Base-by-base conservation (phyloP, 1,284 basidiomycete genomes). In the Austroboletus rostrupii region DNA sequence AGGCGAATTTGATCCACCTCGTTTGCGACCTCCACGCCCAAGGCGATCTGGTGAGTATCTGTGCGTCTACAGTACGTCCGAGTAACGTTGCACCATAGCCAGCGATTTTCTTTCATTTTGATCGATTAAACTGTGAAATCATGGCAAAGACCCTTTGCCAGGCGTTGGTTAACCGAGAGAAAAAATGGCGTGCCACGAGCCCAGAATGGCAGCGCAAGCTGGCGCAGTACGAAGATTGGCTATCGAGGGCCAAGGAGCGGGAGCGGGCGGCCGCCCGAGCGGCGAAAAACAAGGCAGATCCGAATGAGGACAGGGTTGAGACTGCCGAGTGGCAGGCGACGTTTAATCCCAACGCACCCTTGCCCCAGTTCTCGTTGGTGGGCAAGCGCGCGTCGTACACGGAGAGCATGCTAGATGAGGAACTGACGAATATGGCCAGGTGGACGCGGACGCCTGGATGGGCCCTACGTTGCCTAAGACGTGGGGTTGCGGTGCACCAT, bases 401-500 rank as follows among this genome's bases (percentile, higher is more conserved):
- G 0, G 72, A 68, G 49, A 59, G 64, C 17, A 77, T 80, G 21
- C 65, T 85, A 12, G 67, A 75, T 3, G 69, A 74, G n/a, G 79
- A 83, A 39, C 69, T 83, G n/a, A 37, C 45, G 2, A 52, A 65
- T 0, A 64, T 85, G 35, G 55, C 53, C 17, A 61, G 69, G 33
- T 71, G 72, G 69, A 67, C 58, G 1, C 63, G 60, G 16, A 52
- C 68, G 1, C 69, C 68, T 1, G 20, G 48, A 14, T 81, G 79
- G 78, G 71, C 74, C 3, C 50, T 80, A 29, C 53, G 53, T 19
- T 80, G 78, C 3, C 61, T 88, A 46, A 60, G 62, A 43, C 70
- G 85, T 17, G 85, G 86, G 19, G 76, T 88, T 28, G 85, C 76
- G 0, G 74, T 88, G 8, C 86, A 88, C 58, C 86, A 87, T 62